A percentile compares a stretch with the other conserved stretches of the same genome.
Conservation (phyloP, 2,329 filamentous ascomycete species). For the Cladosporium oxysporum region DNA sequence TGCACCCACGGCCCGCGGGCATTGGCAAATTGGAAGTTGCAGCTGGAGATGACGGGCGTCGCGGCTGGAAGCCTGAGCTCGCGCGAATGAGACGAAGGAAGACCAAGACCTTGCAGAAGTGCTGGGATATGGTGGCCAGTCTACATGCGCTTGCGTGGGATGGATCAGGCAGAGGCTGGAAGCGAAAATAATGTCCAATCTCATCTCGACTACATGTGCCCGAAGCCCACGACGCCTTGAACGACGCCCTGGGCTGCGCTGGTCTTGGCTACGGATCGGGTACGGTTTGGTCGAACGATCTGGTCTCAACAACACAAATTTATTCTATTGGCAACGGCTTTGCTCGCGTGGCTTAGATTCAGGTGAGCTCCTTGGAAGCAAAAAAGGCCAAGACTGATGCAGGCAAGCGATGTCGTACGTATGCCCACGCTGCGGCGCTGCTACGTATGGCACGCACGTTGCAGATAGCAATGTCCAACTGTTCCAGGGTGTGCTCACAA, state of each 20-base stretch:
- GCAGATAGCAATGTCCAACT: neutral
- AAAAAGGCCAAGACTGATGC: neutral
- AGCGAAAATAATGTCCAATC: conserved; percentile 1
- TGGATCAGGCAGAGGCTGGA: conserved; percentile 7
- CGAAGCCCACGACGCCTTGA: neutral
- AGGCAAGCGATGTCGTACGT: neutral
- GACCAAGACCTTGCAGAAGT: neutral
- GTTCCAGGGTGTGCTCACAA: neutral
- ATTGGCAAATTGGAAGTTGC: conserved; percentile 2
- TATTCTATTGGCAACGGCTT: conserved; percentile 13
- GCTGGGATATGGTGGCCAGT: neutral
- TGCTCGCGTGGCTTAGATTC: conserved; percentile 8
- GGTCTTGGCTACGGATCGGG: conserved; percentile 3
- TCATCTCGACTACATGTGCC: neutral
- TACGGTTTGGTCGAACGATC: neutral
- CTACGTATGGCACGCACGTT: neutral
- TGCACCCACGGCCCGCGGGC: neutral
- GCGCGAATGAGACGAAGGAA: neutral
- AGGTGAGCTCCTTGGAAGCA: neutral
- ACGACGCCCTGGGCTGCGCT: neutral
- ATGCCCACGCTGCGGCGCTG: neutral
- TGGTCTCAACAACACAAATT: neutral
- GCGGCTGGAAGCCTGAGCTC: conserved; percentile 12
- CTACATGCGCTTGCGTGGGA: neutral
- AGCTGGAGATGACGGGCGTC: neutral